phyloP scores from a whole-genome alignment of 768 basidiomycete genomes.

The Hericium rajendrae region DNA sequence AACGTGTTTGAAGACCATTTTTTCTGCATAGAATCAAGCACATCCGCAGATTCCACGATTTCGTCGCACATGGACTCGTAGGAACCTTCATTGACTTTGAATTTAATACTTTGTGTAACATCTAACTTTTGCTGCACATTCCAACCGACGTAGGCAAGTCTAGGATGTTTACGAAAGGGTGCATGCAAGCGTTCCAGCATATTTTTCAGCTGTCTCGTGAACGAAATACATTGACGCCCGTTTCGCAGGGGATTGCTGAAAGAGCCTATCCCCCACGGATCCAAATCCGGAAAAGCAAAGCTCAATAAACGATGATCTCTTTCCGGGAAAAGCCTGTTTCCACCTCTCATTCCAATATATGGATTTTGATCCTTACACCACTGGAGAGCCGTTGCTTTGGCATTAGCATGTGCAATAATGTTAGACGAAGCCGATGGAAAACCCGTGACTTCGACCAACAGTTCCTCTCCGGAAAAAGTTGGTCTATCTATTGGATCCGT shows the following conservation, averaged over 20 bases:
- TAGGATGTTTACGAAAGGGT: background rate
- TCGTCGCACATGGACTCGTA: background rate
- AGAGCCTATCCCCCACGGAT: background rate
- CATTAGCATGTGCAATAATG: background rate
- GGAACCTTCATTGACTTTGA: background rate
- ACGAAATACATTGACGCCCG: background rate
- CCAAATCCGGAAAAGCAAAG: background rate
- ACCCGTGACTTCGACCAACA: background rate
- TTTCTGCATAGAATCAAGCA: background rate
- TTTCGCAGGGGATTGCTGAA: background rate
- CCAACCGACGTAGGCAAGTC: background rate
- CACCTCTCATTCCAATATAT: background rate
- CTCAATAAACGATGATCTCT: background rate
- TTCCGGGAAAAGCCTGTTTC: background rate
- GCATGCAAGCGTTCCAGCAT: background rate
- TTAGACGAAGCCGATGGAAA: background rate
- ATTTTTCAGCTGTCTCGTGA: background rate
- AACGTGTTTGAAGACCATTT: background rate
- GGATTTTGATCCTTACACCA: background rate
- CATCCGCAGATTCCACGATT: background rate
- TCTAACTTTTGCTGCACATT: background rate
- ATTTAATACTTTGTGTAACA: background rate
- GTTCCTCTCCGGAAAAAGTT: no score
- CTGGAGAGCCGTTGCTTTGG: background rate
- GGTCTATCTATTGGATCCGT: background rate